Percentiles rank a stretch among this genome's conserved stretches.
These are phyloP conservation scores for Keithomyces neogunnii DNA, from an alignment of 2,329 filamentous ascomycete genomes.

Conservation along the genomic window DNA sequence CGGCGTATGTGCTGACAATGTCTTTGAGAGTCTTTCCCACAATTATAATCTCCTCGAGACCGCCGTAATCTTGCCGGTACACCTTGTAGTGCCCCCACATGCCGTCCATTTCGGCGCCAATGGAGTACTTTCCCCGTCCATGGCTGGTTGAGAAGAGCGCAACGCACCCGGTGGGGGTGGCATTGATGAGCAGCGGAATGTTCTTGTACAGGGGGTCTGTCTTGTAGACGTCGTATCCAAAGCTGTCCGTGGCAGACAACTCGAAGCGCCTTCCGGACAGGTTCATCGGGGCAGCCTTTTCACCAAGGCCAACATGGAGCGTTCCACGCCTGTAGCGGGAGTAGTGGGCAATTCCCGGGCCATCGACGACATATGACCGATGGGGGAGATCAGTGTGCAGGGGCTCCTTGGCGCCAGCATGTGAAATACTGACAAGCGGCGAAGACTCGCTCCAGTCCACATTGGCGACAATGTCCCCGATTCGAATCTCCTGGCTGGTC, in stretches of 20 bases:
- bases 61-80: slow-evolving; percentile 63
- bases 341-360: slow-evolving; percentile 55
- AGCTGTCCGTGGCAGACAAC: slow-evolving; percentile 57
- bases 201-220: slow-evolving; percentile 71
- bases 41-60: slow-evolving; percentile 62
- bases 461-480: slow-evolving; percentile 41
- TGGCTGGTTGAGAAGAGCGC: slow-evolving; percentile 62
- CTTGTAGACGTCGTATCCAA: slow-evolving; percentile 63
- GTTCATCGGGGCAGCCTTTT: slow-evolving; percentile 67
- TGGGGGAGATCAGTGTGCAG: slow-evolving; percentile 55
- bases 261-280: slow-evolving; percentile 57
- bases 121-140: slow-evolving; percentile 52
- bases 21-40: slow-evolving; percentile 58
- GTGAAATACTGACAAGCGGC: slow-evolving; percentile 48
- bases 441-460: slow-evolving; percentile 48
- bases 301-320: slow-evolving; percentile 62
- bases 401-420: slow-evolving; percentile 35
- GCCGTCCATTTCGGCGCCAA: slow-evolving; percentile 67
- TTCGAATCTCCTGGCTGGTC: slow-evolving; percentile 32
- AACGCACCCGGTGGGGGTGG: slow-evolving; percentile 53
- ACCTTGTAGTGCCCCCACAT: slow-evolving; percentile 70
- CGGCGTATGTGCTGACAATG: slow-evolving; percentile 56
- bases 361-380: slow-evolving; percentile 58
- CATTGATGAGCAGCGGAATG: slow-evolving; percentile 64
- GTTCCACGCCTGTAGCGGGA: slow-evolving; percentile 52